Base-by-base conservation (phyloP, 1,284 basidiomycete genomes). In the Termitomyces sp. region DNA sequence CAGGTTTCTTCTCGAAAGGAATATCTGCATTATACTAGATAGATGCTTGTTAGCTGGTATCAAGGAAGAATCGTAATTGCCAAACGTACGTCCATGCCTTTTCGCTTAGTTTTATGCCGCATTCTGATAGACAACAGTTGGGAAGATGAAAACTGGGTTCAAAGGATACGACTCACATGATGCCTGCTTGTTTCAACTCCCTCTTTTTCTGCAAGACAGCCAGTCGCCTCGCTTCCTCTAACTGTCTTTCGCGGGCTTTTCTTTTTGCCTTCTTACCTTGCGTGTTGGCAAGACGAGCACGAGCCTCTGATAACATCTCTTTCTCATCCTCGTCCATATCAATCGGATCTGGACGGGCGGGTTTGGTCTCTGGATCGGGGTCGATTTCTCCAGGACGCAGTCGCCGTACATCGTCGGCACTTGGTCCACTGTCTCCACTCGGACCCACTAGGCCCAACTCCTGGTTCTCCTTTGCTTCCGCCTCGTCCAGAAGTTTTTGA, bases 321-420 rank as follows among this genome's bases (percentile, higher is more conserved):
- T 99, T 99, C 71, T 99, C 97, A 67, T 96, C 97, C 71, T 99
- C 97, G 69, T 99, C 97, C 97, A 99, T 99, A 73, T 99, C 97
- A 64, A 99, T 97, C 5, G 97, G 96, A 75, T 99, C 97, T 5
- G 97, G 97, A 28, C 96, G 80, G 1, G 97, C 97, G 45, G 97
- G 93, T 67, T 97, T 96, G 10, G 96, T 97, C 71, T 99, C 97
- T 1, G 97, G 97, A 73, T 99, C 95, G 1, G 97, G 95, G 68
- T 99, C 97, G 62, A 99, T 96, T 74, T 99, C 97, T 49, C 97
- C 97, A 4, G 95, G 93, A 49, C 94, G 80, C 55, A 99, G 75
- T 58, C 86, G 81, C 53, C 96, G 80, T 37, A 96, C 85, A 63
- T 97, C 95, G 46, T 97, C 95, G 10, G 89, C 91, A 61, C 88